Base-by-base conservation (phyloP, 116 monocot genomes). In the Phalaenopsis hybrid region DNA sequence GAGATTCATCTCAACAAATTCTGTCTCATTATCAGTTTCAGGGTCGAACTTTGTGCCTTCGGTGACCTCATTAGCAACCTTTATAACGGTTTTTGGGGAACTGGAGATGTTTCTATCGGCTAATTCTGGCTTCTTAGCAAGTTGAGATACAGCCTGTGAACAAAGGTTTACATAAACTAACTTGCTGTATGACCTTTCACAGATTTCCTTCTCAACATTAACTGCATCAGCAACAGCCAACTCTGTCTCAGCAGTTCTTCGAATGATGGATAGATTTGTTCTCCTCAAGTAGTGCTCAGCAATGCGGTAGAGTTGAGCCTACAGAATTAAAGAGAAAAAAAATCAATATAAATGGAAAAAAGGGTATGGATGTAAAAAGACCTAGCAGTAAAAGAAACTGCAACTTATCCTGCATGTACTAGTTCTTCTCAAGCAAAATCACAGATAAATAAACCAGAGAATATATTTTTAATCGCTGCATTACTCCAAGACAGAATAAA, bases 161-260 rank as follows among this genome's bases (percentile, higher is more conserved):
- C 92, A 89, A 75, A 94, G 90, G 81, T 96, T 96, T 44, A 94
- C 16, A 84, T 95, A 98, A 45, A 95, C 92, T 68, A 88, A 63
- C 82, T 95, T 98, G 90, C 98, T 95, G 48, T 88, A 93, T 65
- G 98, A 94, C 76, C 89, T 91, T 80, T 91, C 89, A 75, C 82
- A 90, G 59, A 95, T 91, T 31, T 90, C 94, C 80, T 89, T 94
- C 83, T 98, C 98, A 80, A 93, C 84, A 76, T 95, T 98, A 79
- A 95, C 79, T 80, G 98, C 95, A 90, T 98, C 98, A 73, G 92
- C 98, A 77, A 98, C 86, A 73, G 98, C 98, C 79, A 98, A 81
- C 85, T 98, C 95, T 80, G 88, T 90, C 74, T 84, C 90, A 70
- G 91, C 94, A 21, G 84, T 84, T 81, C 88, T 88, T 51, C 76